phyloP scores from a whole-genome alignment of 2,329 filamentous ascomycete genomes.

The Penicillium sp. region DNA sequence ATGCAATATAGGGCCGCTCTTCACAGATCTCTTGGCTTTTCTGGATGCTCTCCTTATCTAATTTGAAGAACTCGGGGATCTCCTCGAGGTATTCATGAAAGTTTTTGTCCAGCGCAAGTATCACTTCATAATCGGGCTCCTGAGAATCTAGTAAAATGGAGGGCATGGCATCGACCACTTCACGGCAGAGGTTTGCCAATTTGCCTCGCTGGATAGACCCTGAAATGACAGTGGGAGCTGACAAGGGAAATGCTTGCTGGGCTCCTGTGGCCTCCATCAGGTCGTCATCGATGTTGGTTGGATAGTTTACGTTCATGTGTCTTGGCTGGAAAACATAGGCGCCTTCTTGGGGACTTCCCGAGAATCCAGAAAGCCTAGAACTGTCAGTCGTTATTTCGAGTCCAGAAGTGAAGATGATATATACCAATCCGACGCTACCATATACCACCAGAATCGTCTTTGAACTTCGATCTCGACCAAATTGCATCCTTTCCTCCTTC shows the following conservation, averaged over 20 bases:
- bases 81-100: constrained; percentile 13
- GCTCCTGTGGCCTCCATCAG: constrained; percentile 10
- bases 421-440: constrained; percentile 29
- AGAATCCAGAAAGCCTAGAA: constrained; percentile 23
- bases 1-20: constrained; percentile 23
- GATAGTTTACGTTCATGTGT: constrained; percentile 25
- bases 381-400: not conserved
- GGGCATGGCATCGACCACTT: constrained; percentile 21
- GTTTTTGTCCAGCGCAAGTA: constrained; percentile 17
- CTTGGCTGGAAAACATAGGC: constrained; percentile 22
- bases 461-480: constrained; percentile 25
- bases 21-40: constrained; percentile 18
- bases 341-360: constrained; percentile 21
- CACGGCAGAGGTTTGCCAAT: constrained; percentile 16
- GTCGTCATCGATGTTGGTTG: constrained; percentile 24
- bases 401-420: not conserved
- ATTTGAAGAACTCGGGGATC: constrained; percentile 15
- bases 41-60: constrained; percentile 19
- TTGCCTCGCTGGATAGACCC: constrained; percentile 15
- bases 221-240: constrained; percentile 17
- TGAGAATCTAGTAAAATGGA: constrained; percentile 18
- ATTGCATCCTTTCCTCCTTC: constrained; percentile 16
- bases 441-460: constrained; percentile 26
- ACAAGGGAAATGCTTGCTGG: constrained; percentile 13
- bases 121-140: constrained; percentile 16